Conservation (phyloP, 2,329 filamentous ascomycete species). For the Pezicula neosporulosa region DNA sequence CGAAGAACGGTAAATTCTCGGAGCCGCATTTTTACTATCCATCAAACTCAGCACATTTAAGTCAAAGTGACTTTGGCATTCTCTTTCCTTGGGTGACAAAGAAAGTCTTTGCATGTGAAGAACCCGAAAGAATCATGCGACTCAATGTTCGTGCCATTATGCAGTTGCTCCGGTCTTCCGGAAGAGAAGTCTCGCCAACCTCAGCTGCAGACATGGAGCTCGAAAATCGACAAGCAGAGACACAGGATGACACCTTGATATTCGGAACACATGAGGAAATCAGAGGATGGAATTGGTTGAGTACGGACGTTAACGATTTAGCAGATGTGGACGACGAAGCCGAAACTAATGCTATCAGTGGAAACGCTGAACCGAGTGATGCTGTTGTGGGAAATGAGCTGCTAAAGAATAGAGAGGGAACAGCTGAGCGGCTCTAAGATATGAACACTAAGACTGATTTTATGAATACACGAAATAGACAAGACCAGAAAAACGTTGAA, state of each 20-base stretch:
- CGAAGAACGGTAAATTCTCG: conserved; percentile 10
- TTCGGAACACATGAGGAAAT: conserved; percentile 18
- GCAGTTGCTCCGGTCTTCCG: conserved; percentile 51
- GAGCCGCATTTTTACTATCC: conserved; percentile 73
- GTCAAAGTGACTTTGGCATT: conserved; percentile 79
- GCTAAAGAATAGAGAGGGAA: conserved; percentile 8
- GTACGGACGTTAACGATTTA: conserved; percentile 15
- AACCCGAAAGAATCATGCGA: conserved; percentile 55
- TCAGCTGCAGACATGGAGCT: conserved; percentile 35
- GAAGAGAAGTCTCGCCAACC: conserved; percentile 46
- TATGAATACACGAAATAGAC: neutral
- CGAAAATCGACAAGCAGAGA: conserved; percentile 7
- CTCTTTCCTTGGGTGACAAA: conserved; percentile 71
- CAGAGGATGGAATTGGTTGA: conserved; percentile 26
- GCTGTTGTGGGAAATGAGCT: conserved; percentile 20
- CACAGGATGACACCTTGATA: conserved; percentile 20
- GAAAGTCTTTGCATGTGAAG: conserved; percentile 52
- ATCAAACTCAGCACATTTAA: conserved; percentile 70
- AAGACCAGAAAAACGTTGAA: neutral
- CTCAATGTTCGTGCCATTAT: conserved; percentile 57
- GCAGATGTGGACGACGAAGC: conserved; percentile 14
- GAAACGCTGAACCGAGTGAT: conserved; percentile 2
- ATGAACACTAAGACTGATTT: neutral
- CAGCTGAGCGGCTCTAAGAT: conserved; percentile 3
- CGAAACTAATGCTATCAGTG: neutral